Evolutionary conservation across 805 yeast genomes (phyloP).

Genomic region (Candida peoriensis): DNA sequence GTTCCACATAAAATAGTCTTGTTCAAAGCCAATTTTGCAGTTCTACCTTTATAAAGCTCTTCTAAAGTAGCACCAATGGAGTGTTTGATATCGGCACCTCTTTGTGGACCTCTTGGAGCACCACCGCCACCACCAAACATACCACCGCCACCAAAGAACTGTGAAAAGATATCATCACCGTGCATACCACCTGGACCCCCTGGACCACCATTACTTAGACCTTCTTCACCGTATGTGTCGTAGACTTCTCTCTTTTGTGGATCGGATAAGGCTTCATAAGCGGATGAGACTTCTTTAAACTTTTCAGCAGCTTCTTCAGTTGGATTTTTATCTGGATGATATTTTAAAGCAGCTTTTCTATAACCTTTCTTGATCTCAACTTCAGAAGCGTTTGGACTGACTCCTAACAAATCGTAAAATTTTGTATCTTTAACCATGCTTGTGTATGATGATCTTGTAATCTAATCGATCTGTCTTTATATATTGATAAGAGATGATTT

Average conservation of each 20-base stretch:
- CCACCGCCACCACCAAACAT: constrained; percentile 53
- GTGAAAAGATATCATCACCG: constrained; percentile 71
- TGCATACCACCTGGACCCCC: constrained; percentile 66
- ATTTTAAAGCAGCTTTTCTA: constrained; percentile 74
- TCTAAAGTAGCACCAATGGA: constrained; percentile 80
- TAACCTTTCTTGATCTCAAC: constrained; percentile 76
- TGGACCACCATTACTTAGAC: constrained; percentile 74
- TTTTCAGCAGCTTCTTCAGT: constrained; percentile 92
- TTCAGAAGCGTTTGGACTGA: constrained; percentile 62
- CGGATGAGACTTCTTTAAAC: constrained; percentile 85
- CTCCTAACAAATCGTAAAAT: constrained; percentile 70
- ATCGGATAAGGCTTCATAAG: constrained; percentile 86
- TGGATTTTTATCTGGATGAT: constrained; percentile 81
- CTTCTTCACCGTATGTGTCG: constrained; percentile 91
- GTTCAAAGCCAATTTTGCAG: constrained; percentile 89
- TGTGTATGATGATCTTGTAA: no score
- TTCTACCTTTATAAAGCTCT: constrained; percentile 91
- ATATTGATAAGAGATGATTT: no score
- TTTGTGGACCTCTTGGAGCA: constrained; percentile 76
- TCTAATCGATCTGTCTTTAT: no score
- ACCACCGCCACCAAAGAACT: constrained; percentile 81
- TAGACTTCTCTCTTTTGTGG: constrained; percentile 83
- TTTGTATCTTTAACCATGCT: constrained; percentile 78
- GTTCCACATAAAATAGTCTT: constrained; percentile 83
- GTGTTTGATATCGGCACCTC: constrained; percentile 90